phyloP scores from a whole-genome alignment of 345 rosid genomes.

The Gossypium ekmanianum region DNA sequence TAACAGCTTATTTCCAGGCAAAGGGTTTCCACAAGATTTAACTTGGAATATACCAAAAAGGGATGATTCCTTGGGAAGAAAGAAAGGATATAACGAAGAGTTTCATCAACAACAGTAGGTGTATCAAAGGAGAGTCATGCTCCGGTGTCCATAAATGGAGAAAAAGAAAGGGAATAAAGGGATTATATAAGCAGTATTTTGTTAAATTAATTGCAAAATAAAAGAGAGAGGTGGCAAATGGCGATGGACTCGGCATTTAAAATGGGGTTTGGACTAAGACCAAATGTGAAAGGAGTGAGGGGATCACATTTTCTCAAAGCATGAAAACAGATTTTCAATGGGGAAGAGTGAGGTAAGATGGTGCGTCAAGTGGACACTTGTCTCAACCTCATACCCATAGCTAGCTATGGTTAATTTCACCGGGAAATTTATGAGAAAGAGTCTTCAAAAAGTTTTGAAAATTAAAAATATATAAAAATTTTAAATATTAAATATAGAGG shows the following conservation, averaged over 20 bases:
- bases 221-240: conserved; percentile 4
- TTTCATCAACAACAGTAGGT: not conserved
- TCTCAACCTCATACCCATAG: conserved; percentile 18
- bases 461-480: not conserved
- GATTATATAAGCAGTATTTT: not conserved
- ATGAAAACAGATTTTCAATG: not conserved
- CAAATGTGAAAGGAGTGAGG: conserved; percentile 25
- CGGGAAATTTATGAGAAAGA: conserved; percentile 25
- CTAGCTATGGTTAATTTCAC: conserved; percentile 1
- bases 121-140: conserved; percentile 1
- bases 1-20: not conserved
- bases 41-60: not conserved
- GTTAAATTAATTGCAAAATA: not conserved
- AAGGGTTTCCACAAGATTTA: not conserved
- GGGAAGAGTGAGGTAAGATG: conserved; percentile 31
- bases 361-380: conserved; percentile 41
- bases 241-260: conserved; percentile 26
- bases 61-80: not conserved
- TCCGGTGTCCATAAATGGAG: not conserved
- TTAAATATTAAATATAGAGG: not conserved
- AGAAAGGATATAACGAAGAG: not conserved
- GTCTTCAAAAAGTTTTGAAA: conserved; percentile 6
- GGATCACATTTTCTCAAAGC: not conserved
- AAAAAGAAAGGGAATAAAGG: not conserved
- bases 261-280: conserved; percentile 29